Evolutionary conservation across 2,329 filamentous ascomycete species (phyloP).

Genomic region (Cadophora luteo-olivacea): DNA sequence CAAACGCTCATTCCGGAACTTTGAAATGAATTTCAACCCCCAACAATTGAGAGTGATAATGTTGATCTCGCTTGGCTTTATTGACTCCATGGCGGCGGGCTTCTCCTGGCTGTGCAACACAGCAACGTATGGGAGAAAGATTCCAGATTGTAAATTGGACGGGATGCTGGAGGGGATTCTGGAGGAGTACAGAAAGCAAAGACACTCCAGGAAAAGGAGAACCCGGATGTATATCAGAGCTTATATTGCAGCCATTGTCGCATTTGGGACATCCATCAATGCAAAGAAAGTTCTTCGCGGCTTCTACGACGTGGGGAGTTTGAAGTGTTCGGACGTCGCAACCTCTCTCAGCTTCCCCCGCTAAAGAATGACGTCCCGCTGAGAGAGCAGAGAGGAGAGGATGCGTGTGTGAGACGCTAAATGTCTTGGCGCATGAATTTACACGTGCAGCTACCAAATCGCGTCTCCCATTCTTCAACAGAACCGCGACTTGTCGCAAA

Average conservation of each 20-base stretch:
- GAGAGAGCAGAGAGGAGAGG: background rate
- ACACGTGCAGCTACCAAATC: conserved; percentile 24
- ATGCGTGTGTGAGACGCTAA: background rate
- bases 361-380: conserved; percentile 17
- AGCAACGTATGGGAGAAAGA: background rate
- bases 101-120: background rate
- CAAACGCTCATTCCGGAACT: conserved; percentile 78
- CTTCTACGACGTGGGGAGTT: conserved; percentile 20
- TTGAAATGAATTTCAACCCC: conserved; percentile 88
- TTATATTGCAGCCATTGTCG: conserved; percentile 14
- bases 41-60: conserved; percentile 95
- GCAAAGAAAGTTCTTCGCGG: conserved; percentile 12
- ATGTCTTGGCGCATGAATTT: conserved; percentile 12
- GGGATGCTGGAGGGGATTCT: background rate
- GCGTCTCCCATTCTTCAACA: conserved; percentile 25
- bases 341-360: conserved; percentile 11
- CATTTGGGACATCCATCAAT: background rate
- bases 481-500: conserved; percentile 16
- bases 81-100: conserved; percentile 35
- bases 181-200: background rate
- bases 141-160: background rate
- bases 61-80: conserved; percentile 67
- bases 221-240: conserved; percentile 7
- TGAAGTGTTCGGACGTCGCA: conserved; percentile 26
- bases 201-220: conserved; percentile 1